Conservation (phyloP, 1,284 basidiomycete genomes). For the Pterulicium gracile region DNA sequence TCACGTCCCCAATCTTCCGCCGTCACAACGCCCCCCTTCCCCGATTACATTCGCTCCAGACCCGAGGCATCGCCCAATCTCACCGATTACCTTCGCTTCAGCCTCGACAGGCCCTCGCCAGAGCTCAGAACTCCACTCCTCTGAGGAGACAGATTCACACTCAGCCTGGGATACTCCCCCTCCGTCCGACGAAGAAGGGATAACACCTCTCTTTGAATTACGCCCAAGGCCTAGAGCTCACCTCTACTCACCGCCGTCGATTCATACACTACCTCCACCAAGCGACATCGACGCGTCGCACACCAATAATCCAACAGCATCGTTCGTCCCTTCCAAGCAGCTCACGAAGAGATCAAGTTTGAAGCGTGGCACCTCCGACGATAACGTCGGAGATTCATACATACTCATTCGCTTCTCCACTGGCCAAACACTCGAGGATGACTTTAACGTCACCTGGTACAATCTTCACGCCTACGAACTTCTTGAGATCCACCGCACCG, state of each 20-base stretch:
- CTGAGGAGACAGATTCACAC: slow-evolving; percentile 17
- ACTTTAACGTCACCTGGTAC: slow-evolving; percentile 45
- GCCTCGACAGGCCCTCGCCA: slow-evolving; percentile 9
- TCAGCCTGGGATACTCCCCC: slow-evolving; percentile 13
- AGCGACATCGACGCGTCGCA: background rate
- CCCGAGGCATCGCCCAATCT: slow-evolving; percentile 31
- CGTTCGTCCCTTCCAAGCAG: background rate
- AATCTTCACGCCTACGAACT: slow-evolving; percentile 47
- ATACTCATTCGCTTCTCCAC: slow-evolving; percentile 53
- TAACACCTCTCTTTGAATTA: slow-evolving; percentile 6
- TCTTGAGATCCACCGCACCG: slow-evolving; percentile 46
- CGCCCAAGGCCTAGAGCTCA: slow-evolving; percentile 21
- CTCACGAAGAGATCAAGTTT: background rate
- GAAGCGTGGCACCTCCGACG: background rate
- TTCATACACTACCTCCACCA: background rate
- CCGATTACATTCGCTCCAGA: slow-evolving; percentile 35
- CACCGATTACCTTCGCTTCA: slow-evolving; percentile 51
- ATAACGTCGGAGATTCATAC: slow-evolving; percentile 13
- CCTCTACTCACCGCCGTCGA: background rate
- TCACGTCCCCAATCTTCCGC: slow-evolving; percentile 14
- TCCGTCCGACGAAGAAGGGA: slow-evolving; percentile 3
- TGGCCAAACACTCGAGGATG: slow-evolving; percentile 56
- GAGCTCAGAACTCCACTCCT: slow-evolving; percentile 9
- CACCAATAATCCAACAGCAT: background rate
- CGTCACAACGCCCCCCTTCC: slow-evolving; percentile 25